Evolutionary conservation across 1,284 basidiomycete genomes (phyloP), one percentile per base, ranked within the genome.

Genomic region (Sphagnurus paluster): DNA sequence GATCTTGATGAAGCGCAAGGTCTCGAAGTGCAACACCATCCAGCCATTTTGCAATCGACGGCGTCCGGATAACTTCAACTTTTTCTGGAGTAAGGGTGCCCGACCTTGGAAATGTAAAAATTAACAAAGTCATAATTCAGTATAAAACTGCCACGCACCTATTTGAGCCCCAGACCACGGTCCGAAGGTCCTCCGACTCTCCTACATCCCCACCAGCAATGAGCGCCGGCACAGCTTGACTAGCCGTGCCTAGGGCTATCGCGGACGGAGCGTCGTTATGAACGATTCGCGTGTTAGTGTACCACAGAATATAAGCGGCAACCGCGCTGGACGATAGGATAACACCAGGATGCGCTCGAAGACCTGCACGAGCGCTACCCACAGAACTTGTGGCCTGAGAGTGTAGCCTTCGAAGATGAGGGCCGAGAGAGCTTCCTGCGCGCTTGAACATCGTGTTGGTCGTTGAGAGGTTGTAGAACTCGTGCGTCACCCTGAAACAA

Each of bases 21-120:
- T 95, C 90, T 14, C 90, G 77, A 20, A 94, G 69, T 1, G 91
- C 85, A 39, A 82, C 71, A 59, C 74, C 76, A 42, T 79, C 69
- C 26, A 88, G 64, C 78, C 82, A 87, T 24, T 65, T 61, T 1
- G 71, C 76, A 39, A 74, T 63, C 0, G 72, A 65, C 2, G 83
- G 84, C 3, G 64, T 67, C 33, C 76, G 75, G 26, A 84, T 62
- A 16, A 63, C 55, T 13, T 75, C 74, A 11, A 59, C 48, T 24
- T 53, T 58, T 30, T 69, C 66, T 3, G 75, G 70, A 20, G 69
- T 65, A 20, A 84, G 61, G 4, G 74, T 58, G 45, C 70, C 71
- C 7, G 68, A 70, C 55, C 81, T 84, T 13, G 28, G 28, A 2
- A 17, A 19, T 4, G 19, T 3, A 16, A 11, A 20, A 39, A 25